phyloP scores from a whole-genome alignment of 2,329 filamentous ascomycete genomes.

The Botryotinia narcissicola region DNA sequence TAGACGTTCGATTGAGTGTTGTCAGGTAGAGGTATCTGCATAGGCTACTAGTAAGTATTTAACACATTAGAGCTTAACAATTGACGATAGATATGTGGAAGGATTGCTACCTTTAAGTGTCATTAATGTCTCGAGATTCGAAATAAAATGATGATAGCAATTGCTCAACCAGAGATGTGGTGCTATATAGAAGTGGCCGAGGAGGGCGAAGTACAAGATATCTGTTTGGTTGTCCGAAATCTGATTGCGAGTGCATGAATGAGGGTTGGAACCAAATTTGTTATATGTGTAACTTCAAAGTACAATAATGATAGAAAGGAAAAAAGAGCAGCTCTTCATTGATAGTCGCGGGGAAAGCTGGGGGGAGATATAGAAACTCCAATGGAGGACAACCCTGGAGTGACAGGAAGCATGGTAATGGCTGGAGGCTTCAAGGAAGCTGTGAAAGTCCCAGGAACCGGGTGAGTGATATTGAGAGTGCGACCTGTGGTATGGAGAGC shows the following conservation, averaged over 20 bases:
- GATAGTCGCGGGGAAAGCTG: conserved; percentile 6
- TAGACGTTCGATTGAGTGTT: conserved; percentile 6
- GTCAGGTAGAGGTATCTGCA: conserved; percentile 18
- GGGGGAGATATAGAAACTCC: conserved; percentile 18
- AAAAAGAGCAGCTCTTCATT: conserved; percentile 12
- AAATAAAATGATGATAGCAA: not conserved
- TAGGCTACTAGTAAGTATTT: conserved; percentile 19
- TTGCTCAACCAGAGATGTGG: conserved; percentile 2
- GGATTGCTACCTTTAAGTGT: conserved; percentile 8
- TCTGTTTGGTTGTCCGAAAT: conserved; percentile 14
- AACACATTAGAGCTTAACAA: conserved; percentile 12
- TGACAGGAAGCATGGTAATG: conserved; percentile 11
- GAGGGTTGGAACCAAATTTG: conserved; percentile 1
- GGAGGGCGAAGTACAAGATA: conserved; percentile 17
- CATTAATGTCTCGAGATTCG: conserved; percentile 7
- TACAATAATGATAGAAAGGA: conserved; percentile 9
- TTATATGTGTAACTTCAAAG: conserved; percentile 16
- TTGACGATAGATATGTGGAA: not conserved
- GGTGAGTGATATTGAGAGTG: conserved; percentile 18
- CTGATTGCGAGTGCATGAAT: conserved; percentile 19
- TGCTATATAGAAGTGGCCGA: not conserved
- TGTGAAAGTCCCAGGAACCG: conserved; percentile 20
- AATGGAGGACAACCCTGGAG: conserved; percentile 17
- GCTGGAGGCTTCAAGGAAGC: conserved; percentile 5
- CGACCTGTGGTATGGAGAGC: conserved; percentile 1